Evolutionary conservation across 2,329 filamentous ascomycete species (phyloP).

Genomic region (Lasiodiplodia sp.): DNA sequence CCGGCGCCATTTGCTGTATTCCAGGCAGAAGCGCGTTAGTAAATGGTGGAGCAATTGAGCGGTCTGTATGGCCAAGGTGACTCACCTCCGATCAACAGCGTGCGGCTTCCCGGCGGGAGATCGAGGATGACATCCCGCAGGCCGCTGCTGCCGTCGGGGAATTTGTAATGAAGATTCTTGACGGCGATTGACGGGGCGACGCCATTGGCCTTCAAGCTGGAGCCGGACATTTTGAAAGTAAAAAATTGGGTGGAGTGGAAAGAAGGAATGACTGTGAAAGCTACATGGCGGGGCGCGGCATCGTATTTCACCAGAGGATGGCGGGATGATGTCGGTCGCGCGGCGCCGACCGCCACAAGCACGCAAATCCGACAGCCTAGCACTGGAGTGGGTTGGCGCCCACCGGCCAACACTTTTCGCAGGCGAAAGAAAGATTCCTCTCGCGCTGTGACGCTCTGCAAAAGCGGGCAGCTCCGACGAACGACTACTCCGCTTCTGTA

Average conservation of each 20-base stretch:
- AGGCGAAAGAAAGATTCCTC: background rate
- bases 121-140: slow-evolving; percentile 75
- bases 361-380: slow-evolving; percentile 9
- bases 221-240: slow-evolving; percentile 4
- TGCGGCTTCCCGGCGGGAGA: slow-evolving; percentile 83
- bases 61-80: background rate
- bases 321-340: slow-evolving; percentile 18
- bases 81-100: slow-evolving; percentile 84
- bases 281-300: slow-evolving; percentile 11
- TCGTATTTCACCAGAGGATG: slow-evolving; percentile 6
- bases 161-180: slow-evolving; percentile 82
- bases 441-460: background rate
- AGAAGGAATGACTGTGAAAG: background rate
- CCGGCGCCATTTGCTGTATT: slow-evolving; percentile 84
- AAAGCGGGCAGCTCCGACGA: background rate
- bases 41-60: background rate
- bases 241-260: background rate
- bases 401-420: slow-evolving; percentile 6
- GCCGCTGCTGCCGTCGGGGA: slow-evolving; percentile 84
- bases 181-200: slow-evolving; percentile 65
- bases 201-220: slow-evolving; percentile 13
- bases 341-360: background rate
- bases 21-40: slow-evolving; percentile 19
- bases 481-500: background rate
- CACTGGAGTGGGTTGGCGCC: background rate